phyloP scores from a whole-genome alignment of 2,329 filamentous ascomycete genomes.

The Setomelanomma holmii region DNA sequence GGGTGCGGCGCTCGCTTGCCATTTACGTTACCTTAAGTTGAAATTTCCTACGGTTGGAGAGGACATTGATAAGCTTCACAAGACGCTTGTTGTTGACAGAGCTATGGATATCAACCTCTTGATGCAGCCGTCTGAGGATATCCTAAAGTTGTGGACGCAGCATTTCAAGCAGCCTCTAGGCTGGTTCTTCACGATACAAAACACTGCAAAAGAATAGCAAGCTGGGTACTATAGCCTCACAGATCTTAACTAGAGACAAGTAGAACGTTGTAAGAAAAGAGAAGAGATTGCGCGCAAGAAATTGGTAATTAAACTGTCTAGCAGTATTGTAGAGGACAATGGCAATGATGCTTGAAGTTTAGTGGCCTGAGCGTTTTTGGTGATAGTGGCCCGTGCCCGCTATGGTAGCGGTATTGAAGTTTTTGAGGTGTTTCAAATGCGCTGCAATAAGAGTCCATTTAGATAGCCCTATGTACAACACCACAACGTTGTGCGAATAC shows the following conservation, averaged over 20 bases:
- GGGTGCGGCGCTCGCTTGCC: too few species aligned
- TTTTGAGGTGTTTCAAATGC: neutral
- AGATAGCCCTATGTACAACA: neutral
- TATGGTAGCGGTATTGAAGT: slow-evolving; percentile 8
- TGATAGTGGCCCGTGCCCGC: slow-evolving; percentile 1
- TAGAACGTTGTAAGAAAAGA: neutral
- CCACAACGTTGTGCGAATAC: neutral
- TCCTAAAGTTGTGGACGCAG: neutral
- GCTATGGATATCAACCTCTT: neutral
- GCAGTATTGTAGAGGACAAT: neutral
- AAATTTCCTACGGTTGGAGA: too few species aligned
- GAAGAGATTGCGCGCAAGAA: neutral
- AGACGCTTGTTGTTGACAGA: too few species aligned
- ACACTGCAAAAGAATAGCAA: neutral
- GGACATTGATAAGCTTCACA: too few species aligned
- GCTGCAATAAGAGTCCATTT: neutral
- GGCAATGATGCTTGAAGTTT: neutral
- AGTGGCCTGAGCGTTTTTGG: neutral
- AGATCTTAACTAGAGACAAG: neutral
- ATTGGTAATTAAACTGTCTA: neutral
- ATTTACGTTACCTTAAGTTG: too few species aligned
- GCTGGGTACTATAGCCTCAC: neutral
- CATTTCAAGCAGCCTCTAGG: neutral
- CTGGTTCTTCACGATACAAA: neutral
- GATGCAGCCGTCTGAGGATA: neutral